Base-by-base conservation (phyloP, 306 rosid species). In the Prunus padus region DNA sequence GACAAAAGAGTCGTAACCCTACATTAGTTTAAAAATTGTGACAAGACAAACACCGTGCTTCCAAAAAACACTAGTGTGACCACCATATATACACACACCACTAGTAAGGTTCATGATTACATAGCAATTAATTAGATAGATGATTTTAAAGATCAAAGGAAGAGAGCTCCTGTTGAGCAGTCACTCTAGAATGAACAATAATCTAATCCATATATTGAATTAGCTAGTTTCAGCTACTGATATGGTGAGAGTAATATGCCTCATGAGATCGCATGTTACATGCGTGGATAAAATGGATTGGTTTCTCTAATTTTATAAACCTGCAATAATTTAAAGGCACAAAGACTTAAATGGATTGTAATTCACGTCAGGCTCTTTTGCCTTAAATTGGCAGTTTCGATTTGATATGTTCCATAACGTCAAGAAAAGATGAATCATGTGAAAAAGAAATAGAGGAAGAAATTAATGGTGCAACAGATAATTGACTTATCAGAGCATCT, bases 381-480 rank as follows among this genome's bases (percentile, higher is more conserved):
- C 26, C 59, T 80, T 23, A 19, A 74, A 19, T 15, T 40, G 61
- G 33, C 68, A 57, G 74, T 65, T 52, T 52, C 18, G 65, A 23
- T 59, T 8, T 28, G 22, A 33, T 55, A 44, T 63, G n/a, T 23
- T 44, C 2, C 44, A 2, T 45, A 69, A 14, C 50, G 18, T 61
- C 50, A 37, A 63, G 76, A 54, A 69, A 76, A 77, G 77, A 44
- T 77, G 80, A 76, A 79, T 72, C 79, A 79, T 78, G 76, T 59
- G 62, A 73, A 47, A 76, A 82, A 18, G 73, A 82, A 55, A 59
- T 80, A 11, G 40, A 82, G 54, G 73, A 70, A 77, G 84, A 85
- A 79, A 83, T 82, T 62, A 81, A 89, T 79, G 87, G 80, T 46
- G 67, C 84, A 87, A 71, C 89, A 26, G 42, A 87, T 82, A 46